Evolutionary conservation across 805 yeast species (phyloP).

Genomic region (Yarrowia sp.): DNA sequence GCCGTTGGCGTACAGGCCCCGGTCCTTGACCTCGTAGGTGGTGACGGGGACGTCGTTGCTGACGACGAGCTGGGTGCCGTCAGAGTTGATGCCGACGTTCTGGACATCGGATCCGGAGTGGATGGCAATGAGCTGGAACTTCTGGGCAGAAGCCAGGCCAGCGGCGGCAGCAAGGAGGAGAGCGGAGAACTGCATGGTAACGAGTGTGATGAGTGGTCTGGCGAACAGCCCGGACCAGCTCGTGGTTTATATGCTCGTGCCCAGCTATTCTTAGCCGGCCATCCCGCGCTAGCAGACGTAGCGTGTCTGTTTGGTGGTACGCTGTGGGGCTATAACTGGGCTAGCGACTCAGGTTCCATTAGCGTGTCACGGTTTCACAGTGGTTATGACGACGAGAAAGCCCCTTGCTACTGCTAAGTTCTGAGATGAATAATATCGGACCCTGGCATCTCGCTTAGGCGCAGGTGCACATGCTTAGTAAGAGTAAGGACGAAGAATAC

Average conservation of each 20-base stretch:
- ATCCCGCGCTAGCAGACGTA: not conserved
- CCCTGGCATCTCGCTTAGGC: too few species aligned
- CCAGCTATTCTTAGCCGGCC: not conserved
- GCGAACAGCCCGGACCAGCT: too few species aligned
- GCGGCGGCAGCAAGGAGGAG: slow-evolving; percentile 1
- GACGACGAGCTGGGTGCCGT: not conserved
- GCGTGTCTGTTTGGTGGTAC: not conserved
- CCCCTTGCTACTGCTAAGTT: too few species aligned
- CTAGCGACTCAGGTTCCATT: too few species aligned
- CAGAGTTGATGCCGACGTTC: not conserved
- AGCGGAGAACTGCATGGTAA: not conserved
- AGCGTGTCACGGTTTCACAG: too few species aligned
- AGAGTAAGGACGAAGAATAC: too few species aligned
- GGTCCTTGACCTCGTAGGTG: slow-evolving; percentile 1
- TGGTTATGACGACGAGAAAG: too few species aligned
- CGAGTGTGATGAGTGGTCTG: not conserved
- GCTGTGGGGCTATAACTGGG: too few species aligned
- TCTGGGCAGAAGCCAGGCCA: not conserved
- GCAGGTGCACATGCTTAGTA: too few species aligned
- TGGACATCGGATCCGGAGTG: slow-evolving; percentile 1
- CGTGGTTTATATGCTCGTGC: not conserved
- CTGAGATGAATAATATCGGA: too few species aligned
- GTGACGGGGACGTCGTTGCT: not conserved
- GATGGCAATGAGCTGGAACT: not conserved
- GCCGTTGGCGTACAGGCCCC: not conserved